Evolutionary conservation across 1,284 basidiomycete species (phyloP), one percentile per base, ranked within the genome.

Genomic region (Cryptococcus floricola): DNA sequence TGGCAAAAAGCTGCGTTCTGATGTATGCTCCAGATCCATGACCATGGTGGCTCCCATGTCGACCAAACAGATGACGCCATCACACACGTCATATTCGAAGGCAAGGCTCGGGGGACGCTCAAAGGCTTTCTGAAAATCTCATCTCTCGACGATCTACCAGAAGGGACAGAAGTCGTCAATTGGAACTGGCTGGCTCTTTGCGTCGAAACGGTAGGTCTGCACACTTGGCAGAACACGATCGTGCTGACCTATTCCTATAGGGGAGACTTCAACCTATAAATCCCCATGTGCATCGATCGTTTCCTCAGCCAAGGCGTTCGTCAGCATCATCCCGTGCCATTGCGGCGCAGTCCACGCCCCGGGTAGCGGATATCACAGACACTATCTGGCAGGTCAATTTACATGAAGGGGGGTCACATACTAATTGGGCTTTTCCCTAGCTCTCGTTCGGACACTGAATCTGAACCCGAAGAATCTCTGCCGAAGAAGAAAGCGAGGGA

Each of bases 41-140:
- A 67, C 23, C 57, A 68, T 2, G 71, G 68, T 4, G 73, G 71
- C 2, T 43, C 61, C 3, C 69, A 70, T 27, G 61, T 64, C 10
- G 46, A 71, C 1, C 61, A 67, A n/a, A 66, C 71, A 1, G 70
- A 75, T 50, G 74, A 68, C 8, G 66, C 72, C 7, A 65, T 70
- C 44, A 74, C 72, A 2, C 72, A 75, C 39, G 69, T 75, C 25
- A 67, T 75, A 23, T 66, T 66, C 41, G 70, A 75, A 48, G 65
- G 64, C 4, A 45, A 44, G 5, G 62, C 62, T 4, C 60, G 62
- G 1, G 65, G 66, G 0, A 9, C 50, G 12, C 56, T 71, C 8
- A 57, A 65, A 5, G 56, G 57, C 10, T 53, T 63, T 23, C 61
- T 75, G 3, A 70, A 69, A 0, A 39, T 75, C 9, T 54, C 66